Evolutionary conservation across 2,329 filamentous ascomycete genomes (phyloP).

Genomic region (Aspergillus cejpii): DNA sequence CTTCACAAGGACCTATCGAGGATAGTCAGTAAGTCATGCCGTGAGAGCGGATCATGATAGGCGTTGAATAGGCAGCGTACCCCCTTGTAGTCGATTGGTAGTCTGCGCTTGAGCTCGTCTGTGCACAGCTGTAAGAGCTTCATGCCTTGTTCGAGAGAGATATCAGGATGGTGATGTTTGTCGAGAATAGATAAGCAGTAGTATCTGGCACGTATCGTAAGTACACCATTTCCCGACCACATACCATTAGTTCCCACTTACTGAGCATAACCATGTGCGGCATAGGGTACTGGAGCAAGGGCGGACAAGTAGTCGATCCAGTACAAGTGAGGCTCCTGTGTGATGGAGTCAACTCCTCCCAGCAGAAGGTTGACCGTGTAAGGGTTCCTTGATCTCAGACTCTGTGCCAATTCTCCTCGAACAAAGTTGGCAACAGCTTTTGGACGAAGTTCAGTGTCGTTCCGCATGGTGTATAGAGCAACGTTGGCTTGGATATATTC

Average conservation of each 20-base stretch:
- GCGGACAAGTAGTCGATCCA: conserved; percentile 97
- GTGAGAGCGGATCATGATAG: background rate
- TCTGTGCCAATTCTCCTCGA: conserved; percentile 83
- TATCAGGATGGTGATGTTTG: conserved; percentile 97
- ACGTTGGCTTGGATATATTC: conserved; percentile 99
- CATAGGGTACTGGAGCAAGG: conserved; percentile 81
- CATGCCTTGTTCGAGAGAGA: conserved; percentile 78
- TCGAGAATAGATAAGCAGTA: conserved; percentile 97
- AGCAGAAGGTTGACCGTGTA: conserved; percentile 96
- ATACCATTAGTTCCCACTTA: conserved; percentile 43
- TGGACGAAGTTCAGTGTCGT: conserved; percentile 84
- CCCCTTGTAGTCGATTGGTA: conserved; percentile 98
- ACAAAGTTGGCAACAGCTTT: conserved; percentile 88
- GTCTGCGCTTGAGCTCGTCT: conserved; percentile 90
- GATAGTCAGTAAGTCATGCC: conserved; percentile 11
- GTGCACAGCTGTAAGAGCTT: conserved; percentile 92
- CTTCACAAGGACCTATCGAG: conserved; percentile 60
- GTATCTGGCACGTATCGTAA: conserved; percentile 54
- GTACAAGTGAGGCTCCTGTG: conserved; percentile 83
- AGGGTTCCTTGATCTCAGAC: conserved; percentile 82
- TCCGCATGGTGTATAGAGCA: conserved; percentile 97
- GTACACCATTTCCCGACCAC: background rate
- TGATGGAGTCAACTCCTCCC: conserved; percentile 87
- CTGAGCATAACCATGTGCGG: conserved; percentile 97
- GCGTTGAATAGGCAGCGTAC: conserved; percentile 46